Evolutionary conservation across 148 eudicot genomes (phyloP).

Genomic region (Cornus controversa): DNA sequence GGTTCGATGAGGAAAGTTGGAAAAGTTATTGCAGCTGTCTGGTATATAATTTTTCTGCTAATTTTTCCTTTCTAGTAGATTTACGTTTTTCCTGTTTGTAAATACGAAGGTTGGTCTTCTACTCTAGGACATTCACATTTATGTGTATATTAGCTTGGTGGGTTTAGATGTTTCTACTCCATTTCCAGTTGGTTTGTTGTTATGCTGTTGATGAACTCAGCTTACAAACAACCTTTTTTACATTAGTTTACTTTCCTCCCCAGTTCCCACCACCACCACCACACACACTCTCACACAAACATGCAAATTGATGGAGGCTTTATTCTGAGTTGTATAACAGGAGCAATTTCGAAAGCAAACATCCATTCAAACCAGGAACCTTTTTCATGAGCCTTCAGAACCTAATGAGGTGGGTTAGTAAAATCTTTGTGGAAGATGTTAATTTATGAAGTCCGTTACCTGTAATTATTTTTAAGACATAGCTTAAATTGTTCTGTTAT

Average conservation of each 20-base stretch:
- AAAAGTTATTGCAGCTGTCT: conserved; percentile 32
- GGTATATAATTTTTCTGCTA: conserved; percentile 19
- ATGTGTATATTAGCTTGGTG: background rate
- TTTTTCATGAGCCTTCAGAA: background rate
- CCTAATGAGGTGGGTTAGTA: conserved; percentile 9
- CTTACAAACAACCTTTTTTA: background rate
- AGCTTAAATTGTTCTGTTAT: background rate
- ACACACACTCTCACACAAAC: too few relatives aligned
- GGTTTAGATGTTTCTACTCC: background rate
- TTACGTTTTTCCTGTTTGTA: background rate
- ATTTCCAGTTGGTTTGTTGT: background rate
- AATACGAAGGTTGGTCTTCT: background rate
- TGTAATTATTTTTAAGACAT: background rate
- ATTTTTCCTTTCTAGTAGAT: background rate
- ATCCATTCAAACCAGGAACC: conserved; percentile 7
- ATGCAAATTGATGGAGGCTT: background rate
- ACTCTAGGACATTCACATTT: background rate
- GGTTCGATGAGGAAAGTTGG: conserved; percentile 42
- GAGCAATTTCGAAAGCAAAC: conserved; percentile 21
- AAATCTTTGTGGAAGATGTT: background rate
- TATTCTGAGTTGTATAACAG: conserved; percentile 7
- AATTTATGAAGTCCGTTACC: background rate
- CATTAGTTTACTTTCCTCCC: background rate
- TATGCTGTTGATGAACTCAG: background rate
- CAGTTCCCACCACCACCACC: background rate